Percentiles rank a stretch among this genome's conserved stretches.
Conservation (phyloP, 805 yeast species). For the Barnettozyma vustinii region DNA sequence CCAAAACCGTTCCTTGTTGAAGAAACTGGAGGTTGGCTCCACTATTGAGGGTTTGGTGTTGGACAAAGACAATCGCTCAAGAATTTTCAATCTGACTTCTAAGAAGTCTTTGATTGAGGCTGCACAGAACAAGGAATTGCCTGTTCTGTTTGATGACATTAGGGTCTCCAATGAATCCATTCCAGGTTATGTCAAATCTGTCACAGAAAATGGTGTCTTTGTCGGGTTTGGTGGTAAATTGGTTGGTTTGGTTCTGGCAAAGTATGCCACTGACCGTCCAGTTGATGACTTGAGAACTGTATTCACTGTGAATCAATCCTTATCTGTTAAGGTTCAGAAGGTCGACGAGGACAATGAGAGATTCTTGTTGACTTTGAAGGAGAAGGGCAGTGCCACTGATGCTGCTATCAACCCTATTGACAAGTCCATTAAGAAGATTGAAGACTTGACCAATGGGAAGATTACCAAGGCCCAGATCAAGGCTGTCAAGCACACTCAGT, state of each 20-base stretch:
- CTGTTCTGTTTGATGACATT: conserved; percentile 56
- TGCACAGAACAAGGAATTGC: conserved; percentile 49
- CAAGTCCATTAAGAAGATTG: conserved; percentile 36
- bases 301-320: conserved; percentile 65
- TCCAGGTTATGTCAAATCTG: conserved; percentile 73
- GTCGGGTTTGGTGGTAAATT: conserved; percentile 75
- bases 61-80: conserved; percentile 57
- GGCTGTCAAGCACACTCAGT: conserved; percentile 63
- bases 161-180: conserved; percentile 40
- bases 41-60: conserved; percentile 55
- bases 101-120: conserved; percentile 65
- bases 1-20: conserved; percentile 61
- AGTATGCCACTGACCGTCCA: conserved; percentile 54
- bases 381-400: conserved; percentile 16
- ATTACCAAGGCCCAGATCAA: conserved; percentile 55
- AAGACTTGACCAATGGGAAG: conserved; percentile 56
- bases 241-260: conserved; percentile 78
- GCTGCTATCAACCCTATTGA: conserved; percentile 58
- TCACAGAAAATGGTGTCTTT: conserved; percentile 77
- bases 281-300: conserved; percentile 47
- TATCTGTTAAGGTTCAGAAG: conserved; percentile 59
- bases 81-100: conserved; percentile 56
- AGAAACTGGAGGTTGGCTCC: conserved; percentile 59
- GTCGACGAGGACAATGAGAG: conserved; percentile 66
- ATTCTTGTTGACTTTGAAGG: conserved; percentile 60